phyloP scores from a whole-genome alignment of 805 yeast genomes.

The Candida boleticola region DNA sequence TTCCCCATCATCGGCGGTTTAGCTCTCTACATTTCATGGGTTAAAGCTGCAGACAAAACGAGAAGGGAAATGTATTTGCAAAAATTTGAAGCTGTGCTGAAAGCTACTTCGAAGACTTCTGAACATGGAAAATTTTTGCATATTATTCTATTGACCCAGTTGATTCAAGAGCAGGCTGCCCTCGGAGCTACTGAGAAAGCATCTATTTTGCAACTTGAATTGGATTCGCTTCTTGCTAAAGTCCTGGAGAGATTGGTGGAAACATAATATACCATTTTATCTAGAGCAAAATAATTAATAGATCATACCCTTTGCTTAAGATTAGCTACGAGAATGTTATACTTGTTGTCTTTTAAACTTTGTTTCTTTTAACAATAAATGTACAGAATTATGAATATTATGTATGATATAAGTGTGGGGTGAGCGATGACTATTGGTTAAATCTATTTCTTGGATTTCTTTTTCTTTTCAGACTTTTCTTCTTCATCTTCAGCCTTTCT shows the following conservation, averaged over 20 bases:
- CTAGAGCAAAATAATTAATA: too few relatives aligned
- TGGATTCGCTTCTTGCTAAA: slow-evolving; percentile 6
- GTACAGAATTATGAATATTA: slow-evolving; percentile 11
- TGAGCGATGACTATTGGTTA: too few relatives aligned
- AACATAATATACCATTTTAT: too few relatives aligned
- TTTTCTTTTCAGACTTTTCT: slow-evolving; percentile 47
- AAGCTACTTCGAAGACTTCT: slow-evolving; percentile 13
- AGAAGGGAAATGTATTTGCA: slow-evolving; percentile 14
- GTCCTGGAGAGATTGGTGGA: too few relatives aligned
- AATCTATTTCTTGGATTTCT: slow-evolving; percentile 42
- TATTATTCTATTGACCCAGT: slow-evolving; percentile 16
- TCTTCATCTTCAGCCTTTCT: slow-evolving; percentile 25
- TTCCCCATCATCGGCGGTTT: slow-evolving; percentile 17
- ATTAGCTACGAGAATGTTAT: too few relatives aligned
- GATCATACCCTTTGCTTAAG: too few relatives aligned
- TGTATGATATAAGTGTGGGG: slow-evolving; percentile 9
- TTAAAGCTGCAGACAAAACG: slow-evolving; percentile 12
- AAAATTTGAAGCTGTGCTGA: slow-evolving; percentile 13
- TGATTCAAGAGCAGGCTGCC: slow-evolving; percentile 11
- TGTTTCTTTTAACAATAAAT: slow-evolving; percentile 8
- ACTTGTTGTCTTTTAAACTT: too few relatives aligned
- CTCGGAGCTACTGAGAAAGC: slow-evolving; percentile 20
- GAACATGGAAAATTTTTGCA: slow-evolving; percentile 18
- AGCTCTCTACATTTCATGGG: slow-evolving; percentile 14
- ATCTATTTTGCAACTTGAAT: slow-evolving; percentile 18